phyloP scores from a whole-genome alignment of 805 yeast genomes.

The Barnettozyma populi region DNA sequence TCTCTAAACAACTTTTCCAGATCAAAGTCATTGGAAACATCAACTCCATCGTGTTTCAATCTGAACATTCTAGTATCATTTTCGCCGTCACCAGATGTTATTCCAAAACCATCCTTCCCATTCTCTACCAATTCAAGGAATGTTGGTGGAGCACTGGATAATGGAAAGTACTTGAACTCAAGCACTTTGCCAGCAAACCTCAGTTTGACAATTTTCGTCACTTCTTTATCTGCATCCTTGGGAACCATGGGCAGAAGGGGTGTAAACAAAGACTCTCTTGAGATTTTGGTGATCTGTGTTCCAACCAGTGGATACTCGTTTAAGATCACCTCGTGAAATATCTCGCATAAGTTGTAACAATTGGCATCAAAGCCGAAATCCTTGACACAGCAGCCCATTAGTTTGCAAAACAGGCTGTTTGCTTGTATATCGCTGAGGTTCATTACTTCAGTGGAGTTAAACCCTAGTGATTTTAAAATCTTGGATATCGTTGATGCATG shows the following conservation, averaged over 20 bases:
- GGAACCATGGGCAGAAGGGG: slow-evolving; percentile 30
- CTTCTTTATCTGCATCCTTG: slow-evolving; percentile 30
- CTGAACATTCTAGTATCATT: slow-evolving; percentile 13
- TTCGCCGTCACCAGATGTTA: slow-evolving; percentile 6
- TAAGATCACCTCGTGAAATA: slow-evolving; percentile 54
- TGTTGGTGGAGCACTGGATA: slow-evolving; percentile 76
- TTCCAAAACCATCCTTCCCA: slow-evolving; percentile 59
- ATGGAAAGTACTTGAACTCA: slow-evolving; percentile 58
- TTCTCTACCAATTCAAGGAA: slow-evolving; percentile 71
- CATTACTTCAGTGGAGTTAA: slow-evolving; percentile 19
- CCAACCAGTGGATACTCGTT: slow-evolving; percentile 62
- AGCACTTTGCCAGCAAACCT: slow-evolving; percentile 50
- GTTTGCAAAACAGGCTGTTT: slow-evolving; percentile 46
- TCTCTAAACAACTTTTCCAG: slow-evolving; percentile 20
- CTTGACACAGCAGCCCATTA: slow-evolving; percentile 65
- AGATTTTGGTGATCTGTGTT: slow-evolving; percentile 29
- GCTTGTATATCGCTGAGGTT: slow-evolving; percentile 46
- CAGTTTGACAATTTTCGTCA: slow-evolving; percentile 37
- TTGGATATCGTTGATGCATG: slow-evolving; percentile 30
- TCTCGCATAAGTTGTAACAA: slow-evolving; percentile 61
- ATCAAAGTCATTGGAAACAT: slow-evolving; percentile 13
- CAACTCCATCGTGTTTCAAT: slow-evolving; percentile 14
- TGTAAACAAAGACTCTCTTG: slow-evolving; percentile 20
- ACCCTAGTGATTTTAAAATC: slow-evolving; percentile 33
- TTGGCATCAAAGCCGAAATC: slow-evolving; percentile 77